phyloP scores from a whole-genome alignment of 2,329 filamentous ascomycete species.

The Helminthosporium solani region DNA sequence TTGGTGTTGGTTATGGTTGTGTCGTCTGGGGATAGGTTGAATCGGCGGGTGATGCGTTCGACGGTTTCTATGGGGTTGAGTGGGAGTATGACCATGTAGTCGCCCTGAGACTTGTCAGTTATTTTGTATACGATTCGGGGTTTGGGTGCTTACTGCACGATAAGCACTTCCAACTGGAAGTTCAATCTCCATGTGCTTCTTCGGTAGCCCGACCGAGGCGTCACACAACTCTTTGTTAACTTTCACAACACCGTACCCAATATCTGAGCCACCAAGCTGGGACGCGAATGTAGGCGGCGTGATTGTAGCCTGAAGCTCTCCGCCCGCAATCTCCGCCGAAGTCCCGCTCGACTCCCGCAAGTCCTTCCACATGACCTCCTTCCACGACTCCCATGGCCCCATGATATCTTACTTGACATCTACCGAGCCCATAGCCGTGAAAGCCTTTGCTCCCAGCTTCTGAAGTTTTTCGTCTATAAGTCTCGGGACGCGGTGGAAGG shows the following conservation, averaged over 20 bases:
- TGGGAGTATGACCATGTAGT: slow-evolving; percentile 72
- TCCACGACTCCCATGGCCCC: slow-evolving; percentile 20
- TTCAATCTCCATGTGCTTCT: slow-evolving; percentile 27
- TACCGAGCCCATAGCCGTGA: slow-evolving; percentile 56
- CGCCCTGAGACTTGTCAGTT: slow-evolving; percentile 49
- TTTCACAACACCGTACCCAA: slow-evolving; percentile 11
- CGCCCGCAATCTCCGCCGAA: slow-evolving; percentile 2
- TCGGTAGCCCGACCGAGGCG: slow-evolving; percentile 12
- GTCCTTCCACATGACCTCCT: slow-evolving; percentile 11
- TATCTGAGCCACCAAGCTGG: slow-evolving; percentile 11
- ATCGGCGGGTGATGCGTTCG: slow-evolving; percentile 19
- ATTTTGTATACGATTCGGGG: neutral
- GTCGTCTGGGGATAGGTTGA: slow-evolving; percentile 13
- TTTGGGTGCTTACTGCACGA: slow-evolving; percentile 43
- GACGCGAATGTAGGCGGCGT: slow-evolving; percentile 10
- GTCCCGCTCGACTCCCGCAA: slow-evolving; percentile 6
- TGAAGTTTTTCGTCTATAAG: slow-evolving; percentile 58
- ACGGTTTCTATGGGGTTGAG: slow-evolving; percentile 52
- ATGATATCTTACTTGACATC: slow-evolving; percentile 48
- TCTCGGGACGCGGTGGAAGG: slow-evolving; percentile 68
- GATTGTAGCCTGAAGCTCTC: slow-evolving; percentile 8
- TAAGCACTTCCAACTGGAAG: slow-evolving; percentile 55
- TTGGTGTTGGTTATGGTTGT: slow-evolving; percentile 14
- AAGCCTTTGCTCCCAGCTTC: slow-evolving; percentile 51
- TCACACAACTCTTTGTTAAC: slow-evolving; percentile 14